Percentiles rank a stretch among this genome's conserved stretches.
Evolutionary conservation across 805 yeast genomes (phyloP).

Genomic region (Wickerhamomyces hampshirensis): DNA sequence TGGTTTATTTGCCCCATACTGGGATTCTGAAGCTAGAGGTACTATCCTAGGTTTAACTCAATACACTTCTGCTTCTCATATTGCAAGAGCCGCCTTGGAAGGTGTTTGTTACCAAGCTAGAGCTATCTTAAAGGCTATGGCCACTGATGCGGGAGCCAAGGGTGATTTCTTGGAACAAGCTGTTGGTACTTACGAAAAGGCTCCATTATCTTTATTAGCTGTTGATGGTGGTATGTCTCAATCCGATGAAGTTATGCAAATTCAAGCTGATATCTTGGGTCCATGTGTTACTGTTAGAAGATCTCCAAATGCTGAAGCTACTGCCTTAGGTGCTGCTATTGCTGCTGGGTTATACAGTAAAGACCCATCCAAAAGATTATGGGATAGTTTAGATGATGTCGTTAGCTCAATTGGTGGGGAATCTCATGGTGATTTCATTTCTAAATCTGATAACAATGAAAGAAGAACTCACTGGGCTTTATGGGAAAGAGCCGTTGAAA

Average conservation of each 20-base stretch:
- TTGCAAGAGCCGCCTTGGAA: constrained; percentile 91
- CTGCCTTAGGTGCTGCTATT: constrained; percentile 94
- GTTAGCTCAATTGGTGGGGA: constrained; percentile 34
- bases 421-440: constrained; percentile 29
- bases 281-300: constrained; percentile 78
- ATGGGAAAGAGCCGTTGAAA: constrained; percentile 83
- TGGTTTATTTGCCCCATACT: constrained; percentile 92
- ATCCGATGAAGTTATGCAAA: constrained; percentile 87
- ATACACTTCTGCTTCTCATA: constrained; percentile 85
- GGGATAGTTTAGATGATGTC: constrained; percentile 75
- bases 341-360: constrained; percentile 75
- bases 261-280: constrained; percentile 89
- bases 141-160: constrained; percentile 65
- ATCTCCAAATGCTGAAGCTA: constrained; percentile 82
- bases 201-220: constrained; percentile 52
- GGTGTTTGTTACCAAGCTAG: constrained; percentile 93
- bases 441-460: constrained; percentile 47
- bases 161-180: constrained; percentile 51
- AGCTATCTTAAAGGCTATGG: constrained; percentile 88
- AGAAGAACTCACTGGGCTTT: constrained; percentile 62
- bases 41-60: constrained; percentile 91
- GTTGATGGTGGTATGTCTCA: constrained; percentile 97
- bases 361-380: constrained; percentile 53
- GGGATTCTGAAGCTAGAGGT: constrained; percentile 92
- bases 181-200: constrained; percentile 36